phyloP scores from a whole-genome alignment of 192 early-diverging fungal species.

The Backusella circina region DNA sequence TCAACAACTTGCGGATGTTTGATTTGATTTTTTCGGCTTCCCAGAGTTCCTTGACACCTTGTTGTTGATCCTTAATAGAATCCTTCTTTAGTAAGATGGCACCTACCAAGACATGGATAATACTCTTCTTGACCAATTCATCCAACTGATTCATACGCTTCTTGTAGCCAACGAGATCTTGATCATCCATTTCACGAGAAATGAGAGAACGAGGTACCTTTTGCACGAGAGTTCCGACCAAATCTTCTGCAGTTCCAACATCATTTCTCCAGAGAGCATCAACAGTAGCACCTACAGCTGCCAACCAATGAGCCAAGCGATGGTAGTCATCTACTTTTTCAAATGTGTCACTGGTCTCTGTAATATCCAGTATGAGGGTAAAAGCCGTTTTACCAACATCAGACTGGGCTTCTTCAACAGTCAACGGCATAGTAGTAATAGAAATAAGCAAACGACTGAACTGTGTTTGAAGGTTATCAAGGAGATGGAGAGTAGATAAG shows the following conservation, averaged over 20 bases:
- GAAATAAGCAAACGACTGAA: slow-evolving; percentile 16
- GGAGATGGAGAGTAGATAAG: slow-evolving; percentile 26
- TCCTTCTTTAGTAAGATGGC: slow-evolving; percentile 14
- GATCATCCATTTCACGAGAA: not conserved
- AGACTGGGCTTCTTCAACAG: slow-evolving; percentile 6
- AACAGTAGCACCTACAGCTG: slow-evolving; percentile 29
- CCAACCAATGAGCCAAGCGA: slow-evolving; percentile 23
- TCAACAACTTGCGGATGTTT: slow-evolving; percentile 3
- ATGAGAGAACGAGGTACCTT: slow-evolving; percentile 15
- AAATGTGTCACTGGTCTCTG: not conserved
- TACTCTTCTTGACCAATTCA: slow-evolving; percentile 17
- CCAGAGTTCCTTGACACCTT: slow-evolving; percentile 19
- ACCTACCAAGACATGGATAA: slow-evolving; percentile 24
- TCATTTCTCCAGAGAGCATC: slow-evolving; percentile 33
- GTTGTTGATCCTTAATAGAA: not conserved
- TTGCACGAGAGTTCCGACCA: slow-evolving; percentile 2
- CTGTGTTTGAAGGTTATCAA: slow-evolving; percentile 25
- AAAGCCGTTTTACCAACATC: slow-evolving; percentile 20
- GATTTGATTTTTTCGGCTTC: slow-evolving; percentile 18
- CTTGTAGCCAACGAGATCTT: slow-evolving; percentile 7
- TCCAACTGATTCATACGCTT: slow-evolving; percentile 10
- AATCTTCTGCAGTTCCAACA: slow-evolving; percentile 5
- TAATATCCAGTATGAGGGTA: slow-evolving; percentile 19
- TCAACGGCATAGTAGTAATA: slow-evolving; percentile 11
- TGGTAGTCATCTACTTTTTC: slow-evolving; percentile 5